Percentiles rank a stretch among this genome's conserved stretches.
Evolutionary conservation across 2,329 filamentous ascomycete species (phyloP).

Genomic region (Monosporascus sp.): DNA sequence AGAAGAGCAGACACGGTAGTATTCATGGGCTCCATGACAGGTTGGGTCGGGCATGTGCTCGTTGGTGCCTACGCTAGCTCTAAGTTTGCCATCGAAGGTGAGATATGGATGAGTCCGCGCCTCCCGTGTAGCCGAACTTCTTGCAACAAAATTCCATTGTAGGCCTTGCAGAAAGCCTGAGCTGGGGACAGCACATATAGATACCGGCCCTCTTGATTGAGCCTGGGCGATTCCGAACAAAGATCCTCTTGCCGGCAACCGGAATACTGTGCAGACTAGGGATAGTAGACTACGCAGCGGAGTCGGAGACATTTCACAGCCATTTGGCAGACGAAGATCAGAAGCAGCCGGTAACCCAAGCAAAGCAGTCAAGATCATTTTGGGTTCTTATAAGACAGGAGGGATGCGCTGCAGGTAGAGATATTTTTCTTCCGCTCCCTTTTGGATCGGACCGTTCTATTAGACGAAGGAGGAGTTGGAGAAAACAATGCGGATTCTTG

Average conservation of each 20-base stretch:
- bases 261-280: slow-evolving; percentile 1
- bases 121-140: neutral
- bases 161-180: slow-evolving; percentile 11
- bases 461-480: neutral
- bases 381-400: neutral
- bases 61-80: slow-evolving; percentile 8
- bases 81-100: slow-evolving; percentile 15
- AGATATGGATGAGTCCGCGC: neutral
- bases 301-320: neutral
- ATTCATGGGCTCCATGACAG: slow-evolving; percentile 12
- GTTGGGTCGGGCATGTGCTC: slow-evolving; percentile 10
- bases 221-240: slow-evolving; percentile 12
- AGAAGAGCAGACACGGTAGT: slow-evolving; percentile 9
- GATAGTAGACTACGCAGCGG: slow-evolving; percentile 7
- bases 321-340: slow-evolving; percentile 9
- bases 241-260: slow-evolving; percentile 7
- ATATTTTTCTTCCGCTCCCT: no score
- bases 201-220: slow-evolving; percentile 12
- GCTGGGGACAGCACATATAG: slow-evolving; percentile 10
- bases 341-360: slow-evolving; percentile 9
- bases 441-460: neutral
- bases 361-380: slow-evolving; percentile 11
- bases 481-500: neutral
- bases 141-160: neutral
- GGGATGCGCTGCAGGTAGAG: no score